Evolutionary conservation across 2,329 filamentous ascomycete genomes (phyloP).

Genomic region (Epichloe gansuensis): DNA sequence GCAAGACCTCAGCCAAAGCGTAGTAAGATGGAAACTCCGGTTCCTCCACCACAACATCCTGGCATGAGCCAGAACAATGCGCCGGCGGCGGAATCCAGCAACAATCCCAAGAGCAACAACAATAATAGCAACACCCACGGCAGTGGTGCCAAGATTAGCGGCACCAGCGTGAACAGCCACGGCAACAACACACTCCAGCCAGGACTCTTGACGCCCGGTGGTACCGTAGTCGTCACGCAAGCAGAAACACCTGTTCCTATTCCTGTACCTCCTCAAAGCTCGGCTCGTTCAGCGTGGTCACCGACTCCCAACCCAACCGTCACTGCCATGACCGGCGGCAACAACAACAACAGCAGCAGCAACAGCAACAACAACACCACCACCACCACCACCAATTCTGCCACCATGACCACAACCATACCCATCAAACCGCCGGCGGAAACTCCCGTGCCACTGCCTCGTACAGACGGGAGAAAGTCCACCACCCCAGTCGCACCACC

Average conservation of each 20-base stretch:
- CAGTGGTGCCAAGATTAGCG: conserved; percentile 10
- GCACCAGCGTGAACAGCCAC: background rate
- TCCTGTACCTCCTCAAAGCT: conserved; percentile 20
- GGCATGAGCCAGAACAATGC: conserved; percentile 17
- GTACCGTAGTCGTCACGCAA: conserved; percentile 11
- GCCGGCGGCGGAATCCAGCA: conserved; percentile 15
- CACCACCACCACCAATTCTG: conserved; percentile 2
- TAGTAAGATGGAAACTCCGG: conserved; percentile 45
- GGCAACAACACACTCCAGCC: background rate
- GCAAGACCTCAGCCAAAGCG: conserved; percentile 35
- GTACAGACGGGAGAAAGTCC: conserved; percentile 21
- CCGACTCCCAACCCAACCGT: conserved; percentile 16
- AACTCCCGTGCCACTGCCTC: conserved; percentile 26
- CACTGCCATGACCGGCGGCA: background rate
- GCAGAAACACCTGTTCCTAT: conserved; percentile 32
- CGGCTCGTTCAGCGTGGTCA: conserved; percentile 19
- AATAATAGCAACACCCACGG: conserved; percentile 3
- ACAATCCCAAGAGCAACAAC: conserved; percentile 9
- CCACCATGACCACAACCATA: conserved; percentile 16
- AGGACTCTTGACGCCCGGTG: conserved; percentile 3
- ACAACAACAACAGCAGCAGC: background rate
- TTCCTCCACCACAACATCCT: conserved; percentile 32
- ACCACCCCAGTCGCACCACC: conserved; percentile 19
- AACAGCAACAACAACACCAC: conserved; percentile 4
- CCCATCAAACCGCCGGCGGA: conserved; percentile 22